Percentiles rank a stretch among this genome's conserved stretches.
phyloP scores from a whole-genome alignment of 2,329 filamentous ascomycete species.

The Gnomoniopsis smithogilvyi region DNA sequence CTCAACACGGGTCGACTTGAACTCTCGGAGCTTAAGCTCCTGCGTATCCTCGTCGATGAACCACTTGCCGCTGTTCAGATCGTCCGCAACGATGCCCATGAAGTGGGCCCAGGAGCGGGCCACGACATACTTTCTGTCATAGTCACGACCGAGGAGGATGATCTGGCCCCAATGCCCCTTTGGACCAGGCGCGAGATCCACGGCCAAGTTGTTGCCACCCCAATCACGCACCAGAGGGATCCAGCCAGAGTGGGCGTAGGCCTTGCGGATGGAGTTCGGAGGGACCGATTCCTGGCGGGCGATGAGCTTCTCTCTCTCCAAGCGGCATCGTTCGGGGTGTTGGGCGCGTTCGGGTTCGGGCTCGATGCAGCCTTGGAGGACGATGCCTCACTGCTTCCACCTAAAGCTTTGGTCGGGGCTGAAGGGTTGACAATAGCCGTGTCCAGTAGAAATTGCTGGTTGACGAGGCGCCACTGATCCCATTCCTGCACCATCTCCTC shows the following conservation, averaged over 20 bases:
- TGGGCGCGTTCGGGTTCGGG: constrained; percentile 29
- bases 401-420: constrained; percentile 68
- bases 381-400: constrained; percentile 63
- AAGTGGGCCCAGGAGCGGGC: constrained; percentile 89
- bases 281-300: constrained; percentile 86
- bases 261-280: constrained; percentile 80
- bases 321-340: constrained; percentile 53
- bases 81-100: constrained; percentile 82
- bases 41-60: constrained; percentile 88
- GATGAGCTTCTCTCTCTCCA: constrained; percentile 88
- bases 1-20: constrained; percentile 85
- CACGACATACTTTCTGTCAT: constrained; percentile 97
- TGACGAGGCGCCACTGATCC: constrained; percentile 93
- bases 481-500: constrained; percentile 98
- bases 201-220: constrained; percentile 96
- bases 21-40: constrained; percentile 89
- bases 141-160: constrained; percentile 94
- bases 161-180: constrained; percentile 93
- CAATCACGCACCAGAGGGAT: constrained; percentile 95
- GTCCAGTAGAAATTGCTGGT: constrained; percentile 77
- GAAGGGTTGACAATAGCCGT: constrained; percentile 56
- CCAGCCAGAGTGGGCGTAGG: constrained; percentile 91
- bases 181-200: constrained; percentile 88
- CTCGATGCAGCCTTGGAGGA: constrained; percentile 61
- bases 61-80: constrained; percentile 85